Evolutionary conservation across 192 early-diverging fungal species (phyloP).

Genomic region (Gryganskiella cystojenkinii): DNA sequence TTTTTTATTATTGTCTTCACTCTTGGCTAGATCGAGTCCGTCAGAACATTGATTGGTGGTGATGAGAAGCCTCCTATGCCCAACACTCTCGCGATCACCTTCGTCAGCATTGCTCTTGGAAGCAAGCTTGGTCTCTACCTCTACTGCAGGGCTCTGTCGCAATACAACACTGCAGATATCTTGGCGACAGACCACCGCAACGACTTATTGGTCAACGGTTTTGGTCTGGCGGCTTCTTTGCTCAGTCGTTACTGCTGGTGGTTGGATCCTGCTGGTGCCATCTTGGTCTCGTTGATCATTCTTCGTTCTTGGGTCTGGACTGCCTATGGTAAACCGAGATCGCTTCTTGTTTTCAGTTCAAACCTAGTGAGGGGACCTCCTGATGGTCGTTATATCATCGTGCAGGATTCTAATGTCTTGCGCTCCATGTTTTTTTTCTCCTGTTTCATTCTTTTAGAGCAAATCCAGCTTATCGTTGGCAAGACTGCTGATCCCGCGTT

Average conservation of each 20-base stretch:
- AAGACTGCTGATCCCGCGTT: constrained; percentile 84
- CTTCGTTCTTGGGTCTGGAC: constrained; percentile 73
- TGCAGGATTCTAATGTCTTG: background rate
- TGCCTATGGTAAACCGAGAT: constrained; percentile 57
- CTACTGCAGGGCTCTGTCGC: constrained; percentile 73
- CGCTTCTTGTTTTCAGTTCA: background rate
- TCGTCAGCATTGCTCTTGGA: constrained; percentile 65
- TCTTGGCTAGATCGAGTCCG: constrained; percentile 65
- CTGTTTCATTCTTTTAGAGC: constrained; percentile 54
- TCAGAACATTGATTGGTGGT: constrained; percentile 62
- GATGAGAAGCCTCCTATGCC: constrained; percentile 61
- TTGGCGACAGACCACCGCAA: constrained; percentile 81
- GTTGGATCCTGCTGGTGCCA: constrained; percentile 80
- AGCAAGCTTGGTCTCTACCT: constrained; percentile 72
- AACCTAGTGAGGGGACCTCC: background rate
- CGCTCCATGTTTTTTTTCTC: background rate
- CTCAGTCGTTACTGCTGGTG: constrained; percentile 71
- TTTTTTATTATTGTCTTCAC: background rate
- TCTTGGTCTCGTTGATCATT: constrained; percentile 76
- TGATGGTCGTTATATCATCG: background rate
- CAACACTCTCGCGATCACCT: constrained; percentile 57
- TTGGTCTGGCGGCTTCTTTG: constrained; percentile 75
- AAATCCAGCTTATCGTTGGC: constrained; percentile 82
- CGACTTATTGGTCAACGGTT: constrained; percentile 77
- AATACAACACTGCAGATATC: constrained; percentile 69